Evolutionary conservation across 1,284 basidiomycete species (phyloP), one percentile per base, ranked within the genome.

Genomic region (Sphagnurus paluster): DNA sequence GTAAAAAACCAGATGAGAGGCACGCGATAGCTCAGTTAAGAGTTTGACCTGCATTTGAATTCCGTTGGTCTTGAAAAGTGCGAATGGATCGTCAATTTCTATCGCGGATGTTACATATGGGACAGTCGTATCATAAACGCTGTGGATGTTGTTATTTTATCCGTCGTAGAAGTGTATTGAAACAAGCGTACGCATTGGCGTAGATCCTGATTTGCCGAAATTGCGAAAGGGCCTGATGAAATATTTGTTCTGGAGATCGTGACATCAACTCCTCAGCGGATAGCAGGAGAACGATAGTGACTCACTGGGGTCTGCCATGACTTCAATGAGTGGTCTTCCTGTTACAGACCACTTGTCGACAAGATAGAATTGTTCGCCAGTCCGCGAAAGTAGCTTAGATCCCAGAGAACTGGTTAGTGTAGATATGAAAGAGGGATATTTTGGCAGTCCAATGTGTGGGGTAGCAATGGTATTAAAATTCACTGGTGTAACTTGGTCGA

Each of bases 381-480:
- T 91, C 37, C 93, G 72, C 3, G 88, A 89, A 11, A 94, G 63
- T 39, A 74, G 79, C 0, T 48, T 50, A 6, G 89, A 82, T 0
- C 89, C 93, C 4, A 95, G 63, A 42, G 66, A 77, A 2, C 74
- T 65, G n/a, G 79, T 63, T 0, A 84, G 46, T 0, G 71, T 69
- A 0, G 87, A 90, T 33, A 88, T 64, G 26, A 87, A 66, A 1
- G 84, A 79, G 24, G 75, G 71, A 50, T 82, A 82, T 59, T 69
- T 67, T 6, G 77, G 76, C 6, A 79, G 74, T 34, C 90, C 91
- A 16, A 93, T 72, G 54, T 91, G 85, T 1, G 92, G 91, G 0
- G 92, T 91, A 2, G 91, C 89, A 44, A 94, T 71, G 0, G 91
- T 91, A 42, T 81, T 81, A 62, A 94, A 92, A 60, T 90, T 90